phyloP scores from a whole-genome alignment of 371 early-diverging fungal genomes.

The Capillidium rhysosporum region DNA sequence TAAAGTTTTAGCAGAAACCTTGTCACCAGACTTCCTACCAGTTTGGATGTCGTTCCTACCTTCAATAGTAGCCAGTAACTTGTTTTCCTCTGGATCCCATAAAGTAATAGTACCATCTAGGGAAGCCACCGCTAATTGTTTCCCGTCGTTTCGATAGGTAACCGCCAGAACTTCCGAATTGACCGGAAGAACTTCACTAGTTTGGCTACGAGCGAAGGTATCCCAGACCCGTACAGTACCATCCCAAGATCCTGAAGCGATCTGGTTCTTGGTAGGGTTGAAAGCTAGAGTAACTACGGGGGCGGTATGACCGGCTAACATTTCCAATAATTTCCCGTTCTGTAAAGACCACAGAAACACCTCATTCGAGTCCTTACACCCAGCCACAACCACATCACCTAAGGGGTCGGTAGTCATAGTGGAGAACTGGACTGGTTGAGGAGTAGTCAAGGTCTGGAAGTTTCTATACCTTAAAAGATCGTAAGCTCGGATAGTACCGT shows the following conservation, averaged over 20 bases:
- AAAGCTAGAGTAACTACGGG: slow-evolving; percentile 75
- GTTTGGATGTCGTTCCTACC: slow-evolving; percentile 84
- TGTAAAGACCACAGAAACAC: slow-evolving; percentile 95
- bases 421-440: slow-evolving; percentile 88
- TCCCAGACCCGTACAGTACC: slow-evolving; percentile 85
- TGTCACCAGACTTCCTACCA: slow-evolving; percentile 57
- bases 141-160: slow-evolving; percentile 78
- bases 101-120: slow-evolving; percentile 83
- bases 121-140: slow-evolving; percentile 67
- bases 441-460: slow-evolving; percentile 91
- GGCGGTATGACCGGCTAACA: slow-evolving; percentile 83
- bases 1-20: slow-evolving; percentile 62
- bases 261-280: slow-evolving; percentile 49
- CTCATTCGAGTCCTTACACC: slow-evolving; percentile 87
- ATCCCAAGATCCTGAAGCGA: slow-evolving; percentile 90
- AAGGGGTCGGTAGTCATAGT: slow-evolving; percentile 84
- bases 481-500: slow-evolving; percentile 95
- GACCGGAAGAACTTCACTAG: slow-evolving; percentile 59
- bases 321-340: slow-evolving; percentile 88
- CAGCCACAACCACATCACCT: slow-evolving; percentile 93
- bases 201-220: slow-evolving; percentile 69
- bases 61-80: slow-evolving; percentile 55
- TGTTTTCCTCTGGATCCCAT: slow-evolving; percentile 64
- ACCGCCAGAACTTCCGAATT: slow-evolving; percentile 72
- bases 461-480: slow-evolving; percentile 93